These are phyloP conservation scores for Pisolithus marmoratus DNA, from an alignment of 768 basidiomycete genomes.

Conservation along the genomic window DNA sequence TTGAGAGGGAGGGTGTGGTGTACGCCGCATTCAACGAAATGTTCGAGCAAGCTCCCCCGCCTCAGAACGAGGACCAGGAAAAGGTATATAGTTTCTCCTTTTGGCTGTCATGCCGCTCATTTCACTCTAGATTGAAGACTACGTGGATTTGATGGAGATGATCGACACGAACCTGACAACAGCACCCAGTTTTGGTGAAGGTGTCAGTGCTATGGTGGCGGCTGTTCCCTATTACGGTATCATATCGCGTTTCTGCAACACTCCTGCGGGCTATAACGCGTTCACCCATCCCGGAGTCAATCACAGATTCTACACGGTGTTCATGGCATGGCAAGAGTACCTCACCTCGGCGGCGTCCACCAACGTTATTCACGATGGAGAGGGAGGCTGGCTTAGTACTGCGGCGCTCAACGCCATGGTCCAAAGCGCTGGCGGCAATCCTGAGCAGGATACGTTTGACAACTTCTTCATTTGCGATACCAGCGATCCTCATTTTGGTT, in stretches of 20 bases:
- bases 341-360: constrained; percentile 40
- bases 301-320: constrained; percentile 38
- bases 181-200: neutral
- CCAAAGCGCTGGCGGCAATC: constrained; percentile 7
- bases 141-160: neutral
- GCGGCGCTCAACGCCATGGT: constrained; percentile 20
- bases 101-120: neutral
- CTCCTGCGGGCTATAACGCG: constrained; percentile 10
- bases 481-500: constrained; percentile 36
- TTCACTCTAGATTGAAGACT: constrained; percentile 2
- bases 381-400: constrained; percentile 46
- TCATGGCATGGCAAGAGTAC: constrained; percentile 45
- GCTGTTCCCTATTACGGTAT: neutral
- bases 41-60: neutral
- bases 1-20: constrained; percentile 15
- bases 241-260: neutral
- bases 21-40: constrained; percentile 6
- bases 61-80: neutral
- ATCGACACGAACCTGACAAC: neutral
- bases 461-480: constrained; percentile 39
- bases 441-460: constrained; percentile 22
- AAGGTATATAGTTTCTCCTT: neutral
- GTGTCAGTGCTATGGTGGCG: neutral
- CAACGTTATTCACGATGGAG: constrained; percentile 34
- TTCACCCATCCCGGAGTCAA: constrained; percentile 43